These are phyloP conservation scores for Cryptosporidium meleagridis DNA, from an alignment of 169 alveolate species.

Conservation along the genomic window DNA sequence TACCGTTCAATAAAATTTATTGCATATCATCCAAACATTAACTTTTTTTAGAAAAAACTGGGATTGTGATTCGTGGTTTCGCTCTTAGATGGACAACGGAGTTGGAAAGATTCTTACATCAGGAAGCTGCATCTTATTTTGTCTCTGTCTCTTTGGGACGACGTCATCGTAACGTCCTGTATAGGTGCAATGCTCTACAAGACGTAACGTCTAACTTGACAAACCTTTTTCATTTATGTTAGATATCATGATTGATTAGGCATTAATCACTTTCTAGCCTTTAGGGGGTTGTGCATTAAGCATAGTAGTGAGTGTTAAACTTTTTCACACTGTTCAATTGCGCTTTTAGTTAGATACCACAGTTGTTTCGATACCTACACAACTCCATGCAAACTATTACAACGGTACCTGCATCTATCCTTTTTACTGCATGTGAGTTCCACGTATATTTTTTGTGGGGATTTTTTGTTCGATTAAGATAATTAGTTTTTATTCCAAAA, in stretches of 20 bases:
- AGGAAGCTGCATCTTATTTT: slow-evolving; percentile 49
- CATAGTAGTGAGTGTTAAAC: background rate
- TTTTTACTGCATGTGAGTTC: background rate
- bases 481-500: background rate
- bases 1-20: background rate
- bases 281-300: background rate
- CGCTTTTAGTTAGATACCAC: background rate
- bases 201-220: slow-evolving; percentile 77
- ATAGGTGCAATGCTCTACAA: slow-evolving; percentile 75
- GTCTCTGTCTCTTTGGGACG: slow-evolving; percentile 77
- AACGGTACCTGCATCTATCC: slow-evolving; percentile 1
- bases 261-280: background rate
- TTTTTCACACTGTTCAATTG: background rate
- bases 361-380: background rate
- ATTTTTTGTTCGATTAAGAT: background rate
- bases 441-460: background rate
- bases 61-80: background rate
- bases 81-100: background rate
- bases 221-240: slow-evolving; percentile 6
- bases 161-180: slow-evolving; percentile 78
- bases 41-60: background rate
- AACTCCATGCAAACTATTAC: background rate
- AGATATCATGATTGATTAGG: background rate
- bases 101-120: slow-evolving; percentile 16
- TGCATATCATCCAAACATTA: background rate